Evolutionary conservation across 2,329 filamentous ascomycete genomes (phyloP).

Genomic region (Hypomyces rosellus): DNA sequence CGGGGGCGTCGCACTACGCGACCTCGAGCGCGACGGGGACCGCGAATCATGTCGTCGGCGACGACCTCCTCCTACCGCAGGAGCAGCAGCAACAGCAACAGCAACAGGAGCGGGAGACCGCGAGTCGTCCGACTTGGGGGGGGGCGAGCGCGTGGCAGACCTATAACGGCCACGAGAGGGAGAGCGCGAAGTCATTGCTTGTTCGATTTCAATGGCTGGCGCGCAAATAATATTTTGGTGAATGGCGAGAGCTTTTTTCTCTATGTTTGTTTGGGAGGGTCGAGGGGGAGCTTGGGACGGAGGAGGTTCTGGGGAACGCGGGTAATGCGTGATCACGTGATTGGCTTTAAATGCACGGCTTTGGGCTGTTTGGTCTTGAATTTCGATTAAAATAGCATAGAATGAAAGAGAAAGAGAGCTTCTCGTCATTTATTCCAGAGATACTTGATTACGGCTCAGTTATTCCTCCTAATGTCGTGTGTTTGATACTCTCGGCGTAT

Average conservation of each 20-base stretch:
- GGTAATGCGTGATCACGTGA: conserved; percentile 13
- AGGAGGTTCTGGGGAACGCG: neutral
- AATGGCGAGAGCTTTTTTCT: neutral
- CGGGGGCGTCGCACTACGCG: conserved; percentile 25
- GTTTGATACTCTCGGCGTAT: too few species aligned
- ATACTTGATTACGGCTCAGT: too few species aligned
- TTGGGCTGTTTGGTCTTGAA: too few species aligned
- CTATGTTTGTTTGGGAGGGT: neutral
- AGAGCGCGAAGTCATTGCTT: conserved; percentile 23
- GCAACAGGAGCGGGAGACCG: conserved; percentile 21
- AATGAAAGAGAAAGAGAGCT: too few species aligned
- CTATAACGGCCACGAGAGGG: conserved; percentile 27
- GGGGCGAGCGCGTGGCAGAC: conserved; percentile 30
- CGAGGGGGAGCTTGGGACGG: too few species aligned
- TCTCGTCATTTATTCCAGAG: too few species aligned
- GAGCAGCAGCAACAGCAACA: too few species aligned
- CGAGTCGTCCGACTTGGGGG: conserved; percentile 28
- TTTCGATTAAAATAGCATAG: too few species aligned
- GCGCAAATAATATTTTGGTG: too few species aligned
- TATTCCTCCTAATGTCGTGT: too few species aligned
- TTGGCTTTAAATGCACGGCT: too few species aligned
- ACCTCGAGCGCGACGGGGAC: conserved; percentile 19
- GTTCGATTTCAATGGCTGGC: neutral
- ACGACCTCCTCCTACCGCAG: conserved; percentile 3
- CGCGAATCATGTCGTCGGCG: conserved; percentile 29